These are phyloP conservation scores for Kwoniella heveanensis DNA, from an alignment of 768 basidiomycete genomes.

Conservation along the genomic window DNA sequence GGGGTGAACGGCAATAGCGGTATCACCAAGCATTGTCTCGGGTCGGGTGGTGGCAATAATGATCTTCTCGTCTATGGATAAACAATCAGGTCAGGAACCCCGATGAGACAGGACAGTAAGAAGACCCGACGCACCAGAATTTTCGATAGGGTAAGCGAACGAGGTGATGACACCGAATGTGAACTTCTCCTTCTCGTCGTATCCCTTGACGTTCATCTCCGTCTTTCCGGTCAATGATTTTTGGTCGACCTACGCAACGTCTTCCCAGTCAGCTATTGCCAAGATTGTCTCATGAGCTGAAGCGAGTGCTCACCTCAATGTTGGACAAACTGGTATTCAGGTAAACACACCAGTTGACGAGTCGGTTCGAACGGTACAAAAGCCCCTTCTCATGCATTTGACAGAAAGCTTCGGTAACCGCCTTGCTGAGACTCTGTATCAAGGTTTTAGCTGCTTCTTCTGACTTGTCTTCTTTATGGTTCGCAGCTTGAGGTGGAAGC, in stretches of 20 bases:
- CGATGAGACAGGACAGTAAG: not conserved
- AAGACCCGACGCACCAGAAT: constrained; percentile 64
- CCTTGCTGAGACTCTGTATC: constrained; percentile 70
- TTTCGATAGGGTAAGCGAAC: constrained; percentile 91
- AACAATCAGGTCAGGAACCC: not conserved
- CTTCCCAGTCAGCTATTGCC: constrained; percentile 5
- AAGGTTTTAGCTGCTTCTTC: not conserved
- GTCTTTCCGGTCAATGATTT: constrained; percentile 84
- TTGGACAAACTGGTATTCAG: constrained; percentile 98
- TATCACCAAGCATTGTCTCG: constrained; percentile 98
- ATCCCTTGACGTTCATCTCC: constrained; percentile 85
- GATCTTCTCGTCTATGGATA: constrained; percentile 73
- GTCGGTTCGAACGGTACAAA: constrained; percentile 90
- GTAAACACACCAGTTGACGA: constrained; percentile 97
- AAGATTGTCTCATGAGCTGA: not conserved
- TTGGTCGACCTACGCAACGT: constrained; percentile 73
- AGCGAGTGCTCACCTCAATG: constrained; percentile 68
- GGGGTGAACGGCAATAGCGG: constrained; percentile 94
- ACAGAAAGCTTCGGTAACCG: constrained; percentile 90
- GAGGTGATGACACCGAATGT: constrained; percentile 95
- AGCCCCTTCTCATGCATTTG: constrained; percentile 85
- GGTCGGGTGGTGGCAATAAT: constrained; percentile 96
- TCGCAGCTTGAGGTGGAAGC: not conserved
- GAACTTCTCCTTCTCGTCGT: constrained; percentile 90
- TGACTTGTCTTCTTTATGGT: too few relatives aligned